Evolutionary conservation across 2,329 filamentous ascomycete genomes (phyloP).

Genomic region (Fusarium sp.): DNA sequence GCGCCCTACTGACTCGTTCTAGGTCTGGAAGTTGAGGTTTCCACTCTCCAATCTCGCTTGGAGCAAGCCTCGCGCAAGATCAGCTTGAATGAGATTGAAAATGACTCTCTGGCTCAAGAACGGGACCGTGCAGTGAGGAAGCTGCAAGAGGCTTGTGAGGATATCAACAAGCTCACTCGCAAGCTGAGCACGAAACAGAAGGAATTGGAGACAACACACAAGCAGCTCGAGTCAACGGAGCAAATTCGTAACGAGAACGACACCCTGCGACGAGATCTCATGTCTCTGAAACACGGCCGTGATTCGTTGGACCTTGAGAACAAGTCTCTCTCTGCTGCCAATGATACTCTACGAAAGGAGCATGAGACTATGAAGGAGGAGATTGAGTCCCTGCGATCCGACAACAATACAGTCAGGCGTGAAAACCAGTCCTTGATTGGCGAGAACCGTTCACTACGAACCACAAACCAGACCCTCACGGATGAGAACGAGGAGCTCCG

Average conservation of each 20-base stretch:
- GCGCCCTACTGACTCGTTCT: slow-evolving; percentile 3
- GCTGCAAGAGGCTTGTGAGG: slow-evolving; percentile 67
- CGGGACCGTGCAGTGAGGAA: slow-evolving; percentile 72
- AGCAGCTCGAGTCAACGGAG: slow-evolving; percentile 53
- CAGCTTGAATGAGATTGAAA: slow-evolving; percentile 70
- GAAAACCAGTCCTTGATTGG: slow-evolving; percentile 55
- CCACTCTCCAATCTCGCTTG: slow-evolving; percentile 67
- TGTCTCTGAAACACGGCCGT: slow-evolving; percentile 51
- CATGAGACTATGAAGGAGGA: slow-evolving; percentile 51
- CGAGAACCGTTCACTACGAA: slow-evolving; percentile 57
- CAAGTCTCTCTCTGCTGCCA: slow-evolving; percentile 52
- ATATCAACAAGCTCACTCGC: slow-evolving; percentile 60
- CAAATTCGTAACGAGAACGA: slow-evolving; percentile 52
- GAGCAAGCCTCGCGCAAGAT: slow-evolving; percentile 71
- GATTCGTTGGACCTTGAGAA: slow-evolving; percentile 54
- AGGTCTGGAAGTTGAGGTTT: slow-evolving; percentile 69
- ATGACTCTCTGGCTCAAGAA: slow-evolving; percentile 69
- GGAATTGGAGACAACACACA: slow-evolving; percentile 54
- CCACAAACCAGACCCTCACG: slow-evolving; percentile 52
- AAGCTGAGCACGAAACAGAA: slow-evolving; percentile 54
- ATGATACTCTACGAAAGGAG: slow-evolving; percentile 51
- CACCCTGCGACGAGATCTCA: slow-evolving; percentile 53
- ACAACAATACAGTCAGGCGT: slow-evolving; percentile 53
- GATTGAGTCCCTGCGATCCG: slow-evolving; percentile 52
- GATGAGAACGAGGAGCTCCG: slow-evolving; percentile 57